These are phyloP conservation scores for Thyridium curvatum DNA, from an alignment of 2,329 filamentous ascomycete genomes.

Conservation along the genomic window DNA sequence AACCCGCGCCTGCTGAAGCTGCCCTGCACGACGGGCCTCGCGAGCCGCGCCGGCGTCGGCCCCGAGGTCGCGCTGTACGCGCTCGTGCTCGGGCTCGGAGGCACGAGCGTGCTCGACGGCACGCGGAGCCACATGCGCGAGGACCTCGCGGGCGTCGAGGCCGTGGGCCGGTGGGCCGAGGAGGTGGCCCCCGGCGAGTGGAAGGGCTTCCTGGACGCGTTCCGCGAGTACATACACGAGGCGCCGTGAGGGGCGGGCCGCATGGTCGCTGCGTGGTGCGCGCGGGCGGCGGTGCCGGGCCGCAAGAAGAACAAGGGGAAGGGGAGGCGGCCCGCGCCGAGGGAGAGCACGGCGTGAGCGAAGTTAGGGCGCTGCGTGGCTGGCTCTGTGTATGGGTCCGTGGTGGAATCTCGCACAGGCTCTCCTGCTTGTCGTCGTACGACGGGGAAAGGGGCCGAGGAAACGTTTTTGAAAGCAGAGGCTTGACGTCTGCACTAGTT, in stretches of 20 bases:
- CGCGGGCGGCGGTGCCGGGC: too few species aligned
- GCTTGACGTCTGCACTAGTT: too few species aligned
- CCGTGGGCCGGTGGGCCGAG: slow-evolving; percentile 32
- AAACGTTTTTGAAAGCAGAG: too few species aligned
- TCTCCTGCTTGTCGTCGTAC: too few species aligned
- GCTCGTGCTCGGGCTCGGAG: slow-evolving; percentile 39
- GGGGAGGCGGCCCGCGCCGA: too few species aligned
- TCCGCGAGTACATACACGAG: background rate
- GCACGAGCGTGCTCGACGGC: slow-evolving; percentile 35
- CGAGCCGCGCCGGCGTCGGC: slow-evolving; percentile 27
- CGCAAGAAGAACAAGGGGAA: too few species aligned
- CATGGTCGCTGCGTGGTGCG: too few species aligned
- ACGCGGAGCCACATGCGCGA: slow-evolving; percentile 41
- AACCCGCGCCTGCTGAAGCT: slow-evolving; percentile 32
- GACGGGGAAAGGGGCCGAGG: too few species aligned
- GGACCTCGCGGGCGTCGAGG: slow-evolving; percentile 37
- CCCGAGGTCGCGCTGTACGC: slow-evolving; percentile 37
- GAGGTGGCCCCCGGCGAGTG: slow-evolving; percentile 16
- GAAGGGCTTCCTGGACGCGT: background rate
- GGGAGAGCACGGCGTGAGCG: too few species aligned
- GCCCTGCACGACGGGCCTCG: slow-evolving; percentile 38
- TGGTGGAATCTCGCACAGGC: too few species aligned
- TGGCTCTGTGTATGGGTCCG: too few species aligned
- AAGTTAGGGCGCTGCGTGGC: too few species aligned
- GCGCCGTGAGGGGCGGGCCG: background rate